A percentile compares a stretch with the other conserved stretches of the same genome.
Evolutionary conservation across 768 basidiomycete species (phyloP).

Genomic region (Gloeopeniophorella convolvens): DNA sequence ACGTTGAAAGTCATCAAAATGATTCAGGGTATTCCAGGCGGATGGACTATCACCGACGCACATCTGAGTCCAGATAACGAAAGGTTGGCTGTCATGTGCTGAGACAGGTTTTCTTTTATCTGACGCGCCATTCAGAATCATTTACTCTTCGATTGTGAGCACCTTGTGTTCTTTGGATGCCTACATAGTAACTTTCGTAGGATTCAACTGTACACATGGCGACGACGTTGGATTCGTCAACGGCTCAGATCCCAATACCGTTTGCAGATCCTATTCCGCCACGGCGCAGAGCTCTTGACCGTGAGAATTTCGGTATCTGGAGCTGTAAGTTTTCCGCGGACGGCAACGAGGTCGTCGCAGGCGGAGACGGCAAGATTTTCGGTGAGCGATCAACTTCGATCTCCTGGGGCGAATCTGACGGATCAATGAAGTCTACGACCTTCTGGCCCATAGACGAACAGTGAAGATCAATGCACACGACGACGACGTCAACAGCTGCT

Average conservation of each 20-base stretch:
- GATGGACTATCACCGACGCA: slow-evolving; percentile 95
- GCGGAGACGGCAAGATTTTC: slow-evolving; percentile 77
- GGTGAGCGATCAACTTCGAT: slow-evolving; percentile 33
- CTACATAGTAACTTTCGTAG: slow-evolving; percentile 32
- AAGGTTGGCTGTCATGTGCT: slow-evolving; percentile 39
- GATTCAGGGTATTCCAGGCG: slow-evolving; percentile 67
- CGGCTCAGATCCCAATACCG: slow-evolving; percentile 55
- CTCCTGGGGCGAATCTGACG: neutral
- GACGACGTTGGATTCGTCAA: slow-evolving; percentile 56
- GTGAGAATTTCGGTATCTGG: slow-evolving; percentile 72
- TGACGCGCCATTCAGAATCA: slow-evolving; percentile 49
- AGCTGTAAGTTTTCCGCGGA: slow-evolving; percentile 95
- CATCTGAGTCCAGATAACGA: slow-evolving; percentile 87
- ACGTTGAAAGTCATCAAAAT: slow-evolving; percentile 50
- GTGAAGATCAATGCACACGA: slow-evolving; percentile 83
- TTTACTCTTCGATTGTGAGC: slow-evolving; percentile 84
- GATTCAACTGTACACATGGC: slow-evolving; percentile 70
- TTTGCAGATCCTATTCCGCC: slow-evolving; percentile 28
- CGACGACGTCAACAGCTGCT: slow-evolving; percentile 92
- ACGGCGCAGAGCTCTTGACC: slow-evolving; percentile 28
- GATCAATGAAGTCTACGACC: slow-evolving; percentile 70
- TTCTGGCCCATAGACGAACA: slow-evolving; percentile 68
- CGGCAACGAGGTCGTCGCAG: slow-evolving; percentile 91
- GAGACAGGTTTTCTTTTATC: slow-evolving; percentile 3
- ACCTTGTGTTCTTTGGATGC: neutral